phyloP scores from a whole-genome alignment of 2,329 filamentous ascomycete genomes.

The Gliomastix tumulicola region DNA sequence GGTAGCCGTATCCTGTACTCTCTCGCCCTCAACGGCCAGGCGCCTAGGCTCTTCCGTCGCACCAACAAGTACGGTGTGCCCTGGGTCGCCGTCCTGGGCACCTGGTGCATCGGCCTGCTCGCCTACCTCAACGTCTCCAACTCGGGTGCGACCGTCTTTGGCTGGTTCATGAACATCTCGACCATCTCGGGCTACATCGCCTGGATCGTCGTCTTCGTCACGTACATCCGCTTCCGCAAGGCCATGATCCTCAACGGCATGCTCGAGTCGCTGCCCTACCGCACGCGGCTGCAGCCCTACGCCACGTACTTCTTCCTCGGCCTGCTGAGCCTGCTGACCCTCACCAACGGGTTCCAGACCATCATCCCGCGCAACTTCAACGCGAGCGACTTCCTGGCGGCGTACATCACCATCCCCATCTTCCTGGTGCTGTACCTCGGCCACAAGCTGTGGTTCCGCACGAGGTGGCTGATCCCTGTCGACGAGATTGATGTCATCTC shows the following conservation, averaged over 20 bases:
- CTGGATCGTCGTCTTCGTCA: conserved; percentile 52
- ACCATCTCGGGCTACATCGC: conserved; percentile 55
- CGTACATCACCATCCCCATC: conserved; percentile 55
- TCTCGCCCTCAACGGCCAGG: conserved; percentile 59
- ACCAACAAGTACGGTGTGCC: conserved; percentile 59
- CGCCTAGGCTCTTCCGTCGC: conserved; percentile 51
- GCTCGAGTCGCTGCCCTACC: conserved; percentile 42
- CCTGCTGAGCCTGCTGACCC: conserved; percentile 51
- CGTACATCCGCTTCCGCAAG: conserved; percentile 51
- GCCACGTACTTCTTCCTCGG: conserved; percentile 54
- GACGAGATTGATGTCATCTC: conserved; percentile 48
- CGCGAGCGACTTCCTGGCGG: conserved; percentile 54
- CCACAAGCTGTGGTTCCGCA: conserved; percentile 48
- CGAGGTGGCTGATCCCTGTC: conserved; percentile 30
- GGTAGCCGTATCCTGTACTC: conserved; percentile 65
- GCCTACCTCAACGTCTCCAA: conserved; percentile 64
- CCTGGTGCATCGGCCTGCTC: conserved; percentile 55
- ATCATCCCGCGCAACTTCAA: conserved; percentile 64
- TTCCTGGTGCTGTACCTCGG: conserved; percentile 54
- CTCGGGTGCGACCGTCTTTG: conserved; percentile 57
- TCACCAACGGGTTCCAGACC: conserved; percentile 70
- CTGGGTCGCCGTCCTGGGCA: conserved; percentile 42
- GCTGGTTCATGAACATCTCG: conserved; percentile 66
- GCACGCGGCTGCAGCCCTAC: conserved; percentile 51
- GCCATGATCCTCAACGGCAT: conserved; percentile 48